Evolutionary conservation across 176 grass and related monocot genomes (phyloP).

Genomic region (Panicum miliaceum): DNA sequence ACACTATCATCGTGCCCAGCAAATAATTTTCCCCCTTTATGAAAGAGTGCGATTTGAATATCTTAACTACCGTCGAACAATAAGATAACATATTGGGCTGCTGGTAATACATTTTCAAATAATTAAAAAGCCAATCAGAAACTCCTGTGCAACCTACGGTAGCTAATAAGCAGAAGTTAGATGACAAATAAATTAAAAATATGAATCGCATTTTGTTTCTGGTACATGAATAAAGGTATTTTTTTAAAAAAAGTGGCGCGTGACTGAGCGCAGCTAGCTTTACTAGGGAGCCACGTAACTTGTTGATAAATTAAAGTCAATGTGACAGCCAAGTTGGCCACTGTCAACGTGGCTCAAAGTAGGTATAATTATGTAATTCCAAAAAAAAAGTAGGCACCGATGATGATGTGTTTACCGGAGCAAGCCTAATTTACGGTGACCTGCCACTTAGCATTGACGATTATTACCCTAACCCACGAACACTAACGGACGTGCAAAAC

Average conservation of each 20-base stretch:
- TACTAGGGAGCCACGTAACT: not conserved
- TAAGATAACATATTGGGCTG: not conserved
- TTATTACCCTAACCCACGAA: not conserved
- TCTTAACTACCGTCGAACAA: conserved; percentile 13
- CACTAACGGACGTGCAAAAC: not conserved
- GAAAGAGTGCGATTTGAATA: conserved; percentile 3
- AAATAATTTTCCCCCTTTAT: not conserved
- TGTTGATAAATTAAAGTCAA: not conserved
- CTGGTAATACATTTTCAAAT: not conserved
- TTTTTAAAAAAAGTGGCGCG: too few species aligned
- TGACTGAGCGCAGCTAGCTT: too few species aligned
- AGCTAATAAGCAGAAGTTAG: not conserved
- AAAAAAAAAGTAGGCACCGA: too few species aligned
- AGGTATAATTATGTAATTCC: too few species aligned
- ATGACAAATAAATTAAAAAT: too few species aligned
- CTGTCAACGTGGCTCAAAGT: not conserved
- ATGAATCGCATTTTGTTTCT: too few species aligned
- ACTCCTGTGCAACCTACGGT: not conserved
- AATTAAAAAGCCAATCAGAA: not conserved
- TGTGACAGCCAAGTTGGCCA: not conserved
- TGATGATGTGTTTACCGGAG: not conserved
- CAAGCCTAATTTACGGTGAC: conserved; percentile 35
- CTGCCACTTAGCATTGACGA: conserved; percentile 6
- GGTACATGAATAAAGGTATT: too few species aligned
- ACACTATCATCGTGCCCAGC: not conserved